These are phyloP conservation scores for Saccharomyces hybrid DNA, from an alignment of 1,139 yeast genomes.

Conservation along the genomic window DNA sequence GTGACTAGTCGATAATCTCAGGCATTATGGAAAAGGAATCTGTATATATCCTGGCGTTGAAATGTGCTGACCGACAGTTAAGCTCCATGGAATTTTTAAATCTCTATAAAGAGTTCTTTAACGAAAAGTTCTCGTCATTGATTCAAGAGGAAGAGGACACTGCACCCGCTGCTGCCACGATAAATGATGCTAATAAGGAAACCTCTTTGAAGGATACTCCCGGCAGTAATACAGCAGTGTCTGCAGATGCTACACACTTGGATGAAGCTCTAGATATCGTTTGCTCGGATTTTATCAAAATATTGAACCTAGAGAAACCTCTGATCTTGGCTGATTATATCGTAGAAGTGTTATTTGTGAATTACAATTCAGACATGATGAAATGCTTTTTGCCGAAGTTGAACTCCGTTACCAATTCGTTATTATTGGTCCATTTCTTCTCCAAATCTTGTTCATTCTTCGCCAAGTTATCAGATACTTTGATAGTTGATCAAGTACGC, in stretches of 20 bases:
- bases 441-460: slow-evolving; percentile 25
- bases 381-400: slow-evolving; percentile 22
- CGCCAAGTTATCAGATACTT: slow-evolving; percentile 21
- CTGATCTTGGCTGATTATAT: slow-evolving; percentile 27
- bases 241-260: slow-evolving; percentile 7
- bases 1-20: not conserved
- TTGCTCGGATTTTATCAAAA: slow-evolving; percentile 18
- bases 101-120: slow-evolving; percentile 30
- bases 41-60: slow-evolving; percentile 20
- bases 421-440: slow-evolving; percentile 24
- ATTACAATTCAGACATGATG: slow-evolving; percentile 26
- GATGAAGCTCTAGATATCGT: slow-evolving; percentile 14
- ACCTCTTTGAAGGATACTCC: not conserved
- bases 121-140: slow-evolving; percentile 22
- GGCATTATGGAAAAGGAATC: slow-evolving; percentile 17
- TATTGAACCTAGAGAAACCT: slow-evolving; percentile 17
- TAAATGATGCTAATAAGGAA: not conserved
- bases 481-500: slow-evolving; percentile 25
- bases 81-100: slow-evolving; percentile 26
- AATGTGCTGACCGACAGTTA: slow-evolving; percentile 26
- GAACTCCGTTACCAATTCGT: slow-evolving; percentile 13
- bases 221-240: not conserved
- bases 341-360: slow-evolving; percentile 26
- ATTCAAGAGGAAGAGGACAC: slow-evolving; percentile 17
- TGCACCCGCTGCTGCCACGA: slow-evolving; percentile 2